Percentiles rank a stretch among this genome's conserved stretches.
These are phyloP conservation scores for Diaporthe citrichinensis DNA, from an alignment of 2,329 filamentous ascomycete genomes.

Conservation along the genomic window DNA sequence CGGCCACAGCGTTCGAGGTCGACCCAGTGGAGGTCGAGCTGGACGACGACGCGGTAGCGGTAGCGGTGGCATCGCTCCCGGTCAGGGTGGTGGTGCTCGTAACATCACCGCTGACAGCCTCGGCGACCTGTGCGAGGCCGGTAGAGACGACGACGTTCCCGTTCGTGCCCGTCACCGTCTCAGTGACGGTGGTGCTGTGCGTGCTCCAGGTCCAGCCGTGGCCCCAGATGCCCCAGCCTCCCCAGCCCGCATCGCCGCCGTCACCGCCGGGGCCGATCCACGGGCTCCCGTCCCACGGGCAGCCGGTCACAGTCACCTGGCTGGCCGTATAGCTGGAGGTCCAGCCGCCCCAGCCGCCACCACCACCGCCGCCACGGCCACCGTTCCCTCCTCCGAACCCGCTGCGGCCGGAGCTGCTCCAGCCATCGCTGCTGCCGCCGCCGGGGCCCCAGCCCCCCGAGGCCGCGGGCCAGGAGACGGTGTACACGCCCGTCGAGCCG, in stretches of 20 bases:
- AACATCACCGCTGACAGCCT: conserved; percentile 49
- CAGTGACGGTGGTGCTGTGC: conserved; percentile 51
- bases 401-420: conserved; percentile 16
- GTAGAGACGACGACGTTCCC: conserved; percentile 46
- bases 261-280: conserved; percentile 57
- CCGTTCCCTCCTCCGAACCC: conserved; percentile 30
- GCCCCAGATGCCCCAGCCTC: conserved; percentile 58
- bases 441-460: conserved; percentile 42
- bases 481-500: conserved; percentile 56
- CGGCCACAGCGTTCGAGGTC: conserved; percentile 1
- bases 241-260: conserved; percentile 56
- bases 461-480: conserved; percentile 54
- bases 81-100: conserved; percentile 51
- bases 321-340: conserved; percentile 55
- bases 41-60: conserved; percentile 33
- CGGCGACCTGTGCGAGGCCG: conserved; percentile 48
- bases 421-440: conserved; percentile 24
- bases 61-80: conserved; percentile 33
- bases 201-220: conserved; percentile 57
- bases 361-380: conserved; percentile 35
- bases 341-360: conserved; percentile 38
- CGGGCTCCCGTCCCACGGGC: conserved; percentile 56
- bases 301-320: conserved; percentile 59
- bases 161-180: conserved; percentile 52
- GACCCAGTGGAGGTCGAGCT: conserved; percentile 28